These are phyloP conservation scores for Crithidia expoeki DNA, from an alignment of 208 protist genomes.

Conservation along the genomic window DNA sequence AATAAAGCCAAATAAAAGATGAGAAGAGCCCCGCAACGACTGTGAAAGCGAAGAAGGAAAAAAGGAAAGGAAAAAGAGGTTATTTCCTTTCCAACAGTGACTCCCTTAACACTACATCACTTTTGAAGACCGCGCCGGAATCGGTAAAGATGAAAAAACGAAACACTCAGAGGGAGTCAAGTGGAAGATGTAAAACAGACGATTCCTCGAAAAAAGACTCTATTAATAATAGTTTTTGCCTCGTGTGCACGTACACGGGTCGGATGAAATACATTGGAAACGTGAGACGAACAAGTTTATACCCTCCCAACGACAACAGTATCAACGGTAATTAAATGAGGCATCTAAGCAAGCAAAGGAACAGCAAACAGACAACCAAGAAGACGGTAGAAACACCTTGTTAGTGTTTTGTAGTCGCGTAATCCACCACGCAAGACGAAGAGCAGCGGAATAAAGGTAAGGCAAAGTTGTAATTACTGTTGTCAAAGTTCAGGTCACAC, in stretches of 20 bases:
- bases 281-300: background rate
- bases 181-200: too few species aligned
- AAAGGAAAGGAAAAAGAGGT: slow-evolving; percentile 11
- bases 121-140: too few species aligned
- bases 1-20: background rate
- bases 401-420: too few species aligned
- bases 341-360: background rate
- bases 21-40: background rate
- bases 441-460: too few species aligned
- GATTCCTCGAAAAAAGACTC: too few species aligned
- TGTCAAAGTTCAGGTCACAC: too few species aligned
- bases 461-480: too few species aligned
- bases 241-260: slow-evolving; percentile 21
- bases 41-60: slow-evolving; percentile 14
- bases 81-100: background rate
- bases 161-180: too few species aligned
- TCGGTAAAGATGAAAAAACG: too few species aligned
- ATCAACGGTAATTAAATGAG: background rate
- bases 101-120: background rate
- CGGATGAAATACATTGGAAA: background rate
- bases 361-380: background rate
- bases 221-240: too few species aligned
- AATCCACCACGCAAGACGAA: too few species aligned
- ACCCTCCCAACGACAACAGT: background rate
- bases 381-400: too few species aligned